phyloP scores from a whole-genome alignment of 129 eudicot species.

The Flaveria linearis region DNA sequence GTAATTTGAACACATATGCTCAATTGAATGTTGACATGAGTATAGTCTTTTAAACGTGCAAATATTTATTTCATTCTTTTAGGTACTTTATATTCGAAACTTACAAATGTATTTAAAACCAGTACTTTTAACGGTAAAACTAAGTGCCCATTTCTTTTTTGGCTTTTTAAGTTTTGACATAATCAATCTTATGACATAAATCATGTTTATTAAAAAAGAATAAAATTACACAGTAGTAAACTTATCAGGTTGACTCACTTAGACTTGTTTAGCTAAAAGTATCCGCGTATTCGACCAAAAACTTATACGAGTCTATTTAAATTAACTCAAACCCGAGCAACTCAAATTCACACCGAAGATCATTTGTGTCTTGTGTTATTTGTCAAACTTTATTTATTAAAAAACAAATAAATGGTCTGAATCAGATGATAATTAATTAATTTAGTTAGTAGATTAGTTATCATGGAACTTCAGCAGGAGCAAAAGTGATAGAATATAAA shows the following conservation, averaged over 20 bases:
- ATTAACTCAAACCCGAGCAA: too few species aligned
- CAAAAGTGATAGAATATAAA: neutral
- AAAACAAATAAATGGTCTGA: neutral
- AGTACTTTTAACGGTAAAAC: neutral
- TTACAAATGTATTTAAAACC: neutral
- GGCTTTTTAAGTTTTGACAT: neutral
- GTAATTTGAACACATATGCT: neutral
- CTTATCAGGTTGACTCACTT: neutral
- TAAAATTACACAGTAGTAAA: neutral
- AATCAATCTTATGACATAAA: neutral
- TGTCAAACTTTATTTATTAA: neutral
- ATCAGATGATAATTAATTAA: neutral
- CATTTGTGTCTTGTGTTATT: neutral
- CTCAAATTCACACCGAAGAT: neutral
- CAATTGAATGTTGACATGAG: neutral
- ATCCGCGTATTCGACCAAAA: neutral
- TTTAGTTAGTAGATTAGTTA: neutral
- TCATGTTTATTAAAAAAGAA: too few species aligned
- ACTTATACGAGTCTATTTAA: too few species aligned
- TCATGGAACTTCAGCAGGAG: neutral
- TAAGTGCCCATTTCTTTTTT: neutral
- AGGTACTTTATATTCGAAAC: neutral
- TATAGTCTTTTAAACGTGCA: neutral
- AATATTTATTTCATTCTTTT: too few species aligned
- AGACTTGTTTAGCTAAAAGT: neutral